Base-by-base conservation (phyloP, 2,329 filamentous ascomycete genomes). In the Onygena corvina region DNA sequence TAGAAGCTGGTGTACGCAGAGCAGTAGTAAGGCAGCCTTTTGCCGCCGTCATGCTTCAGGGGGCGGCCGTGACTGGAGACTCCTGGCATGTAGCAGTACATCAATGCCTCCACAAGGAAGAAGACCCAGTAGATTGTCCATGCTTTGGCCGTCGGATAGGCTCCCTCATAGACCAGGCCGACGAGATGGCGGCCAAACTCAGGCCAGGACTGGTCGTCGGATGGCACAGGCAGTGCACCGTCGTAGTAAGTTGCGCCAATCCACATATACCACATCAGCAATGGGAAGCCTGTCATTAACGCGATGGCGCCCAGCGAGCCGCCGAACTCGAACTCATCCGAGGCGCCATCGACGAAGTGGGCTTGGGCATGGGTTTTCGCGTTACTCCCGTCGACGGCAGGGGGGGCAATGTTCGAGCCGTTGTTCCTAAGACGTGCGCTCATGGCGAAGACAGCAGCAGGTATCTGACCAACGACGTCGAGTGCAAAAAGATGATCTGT, bases 181-280 rank as follows among this genome's bases (percentile, higher is more conserved):
- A 70, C 76, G 64, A 96, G 67, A 57, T 94, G 81, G 50, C 73
- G 67, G 49, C 76, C 73, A 64, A 95, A 96, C 12, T 89, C 81
- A 9, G 61, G 57, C 64, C 79, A 77, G 57, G 74, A 80, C 72
- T 94, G 76, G 36, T 77, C 84, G 36, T 77, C 64, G 1, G 70
- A 69, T 1, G 80, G 85, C 38, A 72, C 69, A n/a, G 92, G 92
- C 47, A 93, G 74, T 55, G 84, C 81, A 58, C 90, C 90, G 63
- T 87, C 73, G 70, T 95, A 96, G 71, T 90, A 94, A 46, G 83
- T 89, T 29, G 90, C 85, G 46, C 92, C 92, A 66, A 94, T 82
- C 89, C 89, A 96, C 89, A 98, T 94, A 72, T 95, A 96, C 77
- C 86, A 95, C 90, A 96, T 96, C 59, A 98, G 76, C 34, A 83